A percentile compares a stretch with the other conserved stretches of the same genome.
These are phyloP conservation scores for Rhizoclosmatium globosum DNA, from an alignment of 192 early-diverging fungal genomes.

Conservation along the genomic window DNA sequence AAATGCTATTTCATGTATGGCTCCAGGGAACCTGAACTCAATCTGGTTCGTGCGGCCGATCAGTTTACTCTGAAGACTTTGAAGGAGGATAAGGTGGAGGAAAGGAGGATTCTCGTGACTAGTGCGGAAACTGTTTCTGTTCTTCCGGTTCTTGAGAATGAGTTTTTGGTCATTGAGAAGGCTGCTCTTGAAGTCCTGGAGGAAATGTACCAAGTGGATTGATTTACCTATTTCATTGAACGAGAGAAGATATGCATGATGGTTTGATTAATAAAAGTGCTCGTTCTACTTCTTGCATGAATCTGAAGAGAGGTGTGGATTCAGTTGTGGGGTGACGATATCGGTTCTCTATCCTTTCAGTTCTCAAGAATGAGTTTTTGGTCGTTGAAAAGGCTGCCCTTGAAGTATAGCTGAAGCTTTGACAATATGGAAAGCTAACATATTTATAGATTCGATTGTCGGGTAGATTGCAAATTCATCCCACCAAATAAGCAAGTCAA, in stretches of 20 bases:
- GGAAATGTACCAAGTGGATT: slow-evolving; percentile 47
- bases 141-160: slow-evolving; percentile 51
- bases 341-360: slow-evolving; percentile 40
- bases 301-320: slow-evolving; percentile 50
- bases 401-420: no score
- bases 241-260: no score
- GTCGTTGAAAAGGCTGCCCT: slow-evolving; percentile 62
- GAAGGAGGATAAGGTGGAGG: slow-evolving; percentile 16
- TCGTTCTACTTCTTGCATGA: no score
- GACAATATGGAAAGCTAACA: neutral
- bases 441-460: neutral
- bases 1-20: slow-evolving; percentile 60
- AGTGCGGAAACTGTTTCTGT: slow-evolving; percentile 50
- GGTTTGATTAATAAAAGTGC: no score
- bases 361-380: slow-evolving; percentile 57
- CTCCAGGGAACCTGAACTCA: slow-evolving; percentile 24
- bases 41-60: slow-evolving; percentile 45
- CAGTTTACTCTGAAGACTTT: slow-evolving; percentile 31
- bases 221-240: no score
- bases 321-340: slow-evolving; percentile 46
- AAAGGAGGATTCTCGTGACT: slow-evolving; percentile 48
- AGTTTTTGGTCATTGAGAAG: slow-evolving; percentile 60
- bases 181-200: slow-evolving; percentile 60
- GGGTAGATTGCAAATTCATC: neutral
- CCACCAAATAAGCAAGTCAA: neutral